Evolutionary conservation across 1,139 yeast species (phyloP).

Genomic region (Schizosaccharomyces versatilis): DNA sequence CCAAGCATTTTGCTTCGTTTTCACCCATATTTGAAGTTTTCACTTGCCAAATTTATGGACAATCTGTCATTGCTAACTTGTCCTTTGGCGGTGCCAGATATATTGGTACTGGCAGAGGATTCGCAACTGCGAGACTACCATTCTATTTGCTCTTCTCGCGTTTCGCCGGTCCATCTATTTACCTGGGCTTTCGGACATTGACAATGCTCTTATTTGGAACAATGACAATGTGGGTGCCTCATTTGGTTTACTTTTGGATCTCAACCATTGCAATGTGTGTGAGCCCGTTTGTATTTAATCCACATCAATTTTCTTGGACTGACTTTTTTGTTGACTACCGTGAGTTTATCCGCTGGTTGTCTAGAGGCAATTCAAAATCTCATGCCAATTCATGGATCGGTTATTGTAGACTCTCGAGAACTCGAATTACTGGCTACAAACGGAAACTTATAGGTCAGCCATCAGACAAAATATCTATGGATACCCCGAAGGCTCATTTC

Average conservation of each 20-base stretch:
- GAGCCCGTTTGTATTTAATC: conserved; percentile 90
- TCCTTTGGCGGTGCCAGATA: conserved; percentile 98
- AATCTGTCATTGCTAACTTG: conserved; percentile 73
- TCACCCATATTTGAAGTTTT: conserved; percentile 96
- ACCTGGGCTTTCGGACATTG: conserved; percentile 83
- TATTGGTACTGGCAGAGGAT: conserved; percentile 97
- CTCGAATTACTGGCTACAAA: conserved; percentile 95
- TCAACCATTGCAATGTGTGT: conserved; percentile 72
- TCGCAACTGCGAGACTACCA: conserved; percentile 95
- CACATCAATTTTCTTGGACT: conserved; percentile 97
- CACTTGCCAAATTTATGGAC: conserved; percentile 91
- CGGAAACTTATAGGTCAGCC: conserved; percentile 38
- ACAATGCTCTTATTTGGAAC: conserved; percentile 80
- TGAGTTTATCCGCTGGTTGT: conserved; percentile 93
- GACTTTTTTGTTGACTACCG: conserved; percentile 97
- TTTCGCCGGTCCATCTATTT: conserved; percentile 91
- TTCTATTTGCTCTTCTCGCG: conserved; percentile 87
- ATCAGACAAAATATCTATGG: conserved; percentile 76
- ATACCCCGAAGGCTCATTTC: conserved; percentile 84
- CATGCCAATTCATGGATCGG: conserved; percentile 99
- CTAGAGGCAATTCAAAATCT: conserved; percentile 97
- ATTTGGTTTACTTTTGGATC: conserved; percentile 96
- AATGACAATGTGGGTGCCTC: conserved; percentile 90
- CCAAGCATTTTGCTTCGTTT: conserved; percentile 68
- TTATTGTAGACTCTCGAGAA: conserved; percentile 80